A percentile compares a stretch with the other conserved stretches of the same genome.
Conservation (phyloP, 306 rosid species). For the Comarum palustre region DNA sequence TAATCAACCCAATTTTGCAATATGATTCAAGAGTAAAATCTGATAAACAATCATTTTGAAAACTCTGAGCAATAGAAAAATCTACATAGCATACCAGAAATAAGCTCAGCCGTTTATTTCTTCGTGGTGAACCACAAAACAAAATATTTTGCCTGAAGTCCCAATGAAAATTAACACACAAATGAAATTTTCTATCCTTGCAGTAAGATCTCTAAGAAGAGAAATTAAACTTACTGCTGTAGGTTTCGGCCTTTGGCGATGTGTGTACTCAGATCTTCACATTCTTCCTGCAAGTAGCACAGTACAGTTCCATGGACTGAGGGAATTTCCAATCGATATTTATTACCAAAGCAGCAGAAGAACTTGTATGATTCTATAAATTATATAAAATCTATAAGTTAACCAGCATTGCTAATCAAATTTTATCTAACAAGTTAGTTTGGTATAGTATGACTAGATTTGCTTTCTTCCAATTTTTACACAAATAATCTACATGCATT, state of each 20-base stretch:
- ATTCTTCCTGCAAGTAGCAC: slow-evolving; percentile 58
- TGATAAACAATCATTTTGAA: not conserved
- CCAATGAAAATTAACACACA: not conserved
- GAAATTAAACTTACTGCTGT: slow-evolving; percentile 53
- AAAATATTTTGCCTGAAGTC: not conserved
- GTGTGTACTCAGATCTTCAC: slow-evolving; percentile 51
- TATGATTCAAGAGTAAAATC: not conserved
- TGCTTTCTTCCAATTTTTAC: not conserved
- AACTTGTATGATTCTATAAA: not conserved
- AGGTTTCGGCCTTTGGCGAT: slow-evolving; percentile 38
- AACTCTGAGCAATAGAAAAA: not conserved
- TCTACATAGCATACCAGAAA: not conserved
- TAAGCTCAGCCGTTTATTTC: not conserved
- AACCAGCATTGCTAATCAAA: not conserved
- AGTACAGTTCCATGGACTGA: slow-evolving; percentile 13
- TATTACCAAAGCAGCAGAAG: slow-evolving; percentile 5
- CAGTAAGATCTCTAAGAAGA: not conserved
- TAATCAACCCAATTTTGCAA: slow-evolving; percentile 36
- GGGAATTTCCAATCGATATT: not conserved
- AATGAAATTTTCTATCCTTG: not conserved
- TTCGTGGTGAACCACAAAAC: not conserved
- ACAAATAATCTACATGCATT: not conserved
- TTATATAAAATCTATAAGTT: not conserved
- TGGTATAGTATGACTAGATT: not conserved
- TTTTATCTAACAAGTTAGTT: not conserved